These are phyloP conservation scores for Cunninghamia lanceolata DNA, from an alignment of 75 land plant genomes.

Conservation along the genomic window DNA sequence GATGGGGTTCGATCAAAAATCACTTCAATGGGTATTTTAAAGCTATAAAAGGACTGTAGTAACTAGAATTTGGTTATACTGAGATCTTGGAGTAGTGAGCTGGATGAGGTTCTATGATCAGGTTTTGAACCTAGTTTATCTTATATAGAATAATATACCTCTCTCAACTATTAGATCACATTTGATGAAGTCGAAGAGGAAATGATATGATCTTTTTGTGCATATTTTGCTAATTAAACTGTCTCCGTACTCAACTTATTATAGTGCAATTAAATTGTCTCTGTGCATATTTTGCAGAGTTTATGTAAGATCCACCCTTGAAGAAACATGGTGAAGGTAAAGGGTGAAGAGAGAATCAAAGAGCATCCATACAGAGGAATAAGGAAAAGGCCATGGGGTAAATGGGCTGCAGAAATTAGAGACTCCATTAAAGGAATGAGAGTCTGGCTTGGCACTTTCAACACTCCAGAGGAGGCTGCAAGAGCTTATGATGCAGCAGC, in stretches of 20 bases:
- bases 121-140: too few species aligned
- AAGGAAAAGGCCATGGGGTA: slow-evolving; percentile 34
- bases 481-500: slow-evolving; percentile 43
- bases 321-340: slow-evolving; percentile 1
- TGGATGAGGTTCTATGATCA: not conserved
- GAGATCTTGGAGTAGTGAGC: not conserved
- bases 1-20: not conserved
- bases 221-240: too few species aligned
- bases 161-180: too few species aligned
- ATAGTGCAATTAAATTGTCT: too few species aligned
- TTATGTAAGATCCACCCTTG: not conserved
- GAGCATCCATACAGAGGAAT: slow-evolving; percentile 20
- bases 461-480: slow-evolving; percentile 46
- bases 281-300: not conserved
- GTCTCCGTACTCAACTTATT: too few species aligned
- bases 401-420: slow-evolving; percentile 36
- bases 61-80: not conserved
- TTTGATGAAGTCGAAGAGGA: too few species aligned
- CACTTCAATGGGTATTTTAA: too few species aligned
- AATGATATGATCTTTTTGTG: too few species aligned
- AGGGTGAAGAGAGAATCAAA: not conserved
- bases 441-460: slow-evolving; percentile 48
- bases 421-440: slow-evolving; percentile 27
- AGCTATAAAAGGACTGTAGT: not conserved
- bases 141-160: too few species aligned